Conservation (phyloP, 1,284 basidiomycete species). For the Cystobasidiaceae sp. region DNA sequence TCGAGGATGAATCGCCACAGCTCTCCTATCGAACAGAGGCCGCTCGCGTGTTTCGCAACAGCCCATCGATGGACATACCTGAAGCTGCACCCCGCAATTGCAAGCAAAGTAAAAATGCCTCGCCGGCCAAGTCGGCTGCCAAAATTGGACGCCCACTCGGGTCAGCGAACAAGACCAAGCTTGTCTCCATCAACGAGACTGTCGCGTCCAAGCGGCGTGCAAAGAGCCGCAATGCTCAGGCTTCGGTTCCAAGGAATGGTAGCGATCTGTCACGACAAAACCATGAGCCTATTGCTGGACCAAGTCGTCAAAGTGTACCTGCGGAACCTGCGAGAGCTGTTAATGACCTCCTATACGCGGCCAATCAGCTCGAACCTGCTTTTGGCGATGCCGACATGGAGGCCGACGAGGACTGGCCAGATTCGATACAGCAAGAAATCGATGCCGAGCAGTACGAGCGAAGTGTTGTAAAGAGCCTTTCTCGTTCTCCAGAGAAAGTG, state of each 20-base stretch:
- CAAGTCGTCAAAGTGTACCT: background rate
- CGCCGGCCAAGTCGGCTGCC: background rate
- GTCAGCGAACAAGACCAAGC: conserved; percentile 29
- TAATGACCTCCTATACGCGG: background rate
- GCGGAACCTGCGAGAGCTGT: background rate
- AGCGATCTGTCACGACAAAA: background rate
- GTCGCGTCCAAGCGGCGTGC: background rate
- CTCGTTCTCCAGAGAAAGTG: no score
- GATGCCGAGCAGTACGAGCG: background rate
- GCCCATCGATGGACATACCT: no score
- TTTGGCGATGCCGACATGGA: background rate
- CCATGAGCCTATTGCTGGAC: background rate
- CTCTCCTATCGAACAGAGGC: no score
- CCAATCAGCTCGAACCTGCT: no score
- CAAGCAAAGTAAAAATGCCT: background rate
- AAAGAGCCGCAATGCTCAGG: background rate
- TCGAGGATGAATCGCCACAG: background rate
- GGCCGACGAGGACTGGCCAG: background rate
- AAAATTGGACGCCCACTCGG: conserved; percentile 25
- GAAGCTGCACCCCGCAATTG: no score
- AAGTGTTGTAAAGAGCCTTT: no score
- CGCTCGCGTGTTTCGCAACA: no score
- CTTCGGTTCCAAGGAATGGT: background rate
- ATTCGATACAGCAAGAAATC: conserved; percentile 4
- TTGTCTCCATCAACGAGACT: conserved; percentile 5